These are phyloP conservation scores for Globisporangium mamillatum DNA, from an alignment of 352 stramenopile species.

Conservation along the genomic window DNA sequence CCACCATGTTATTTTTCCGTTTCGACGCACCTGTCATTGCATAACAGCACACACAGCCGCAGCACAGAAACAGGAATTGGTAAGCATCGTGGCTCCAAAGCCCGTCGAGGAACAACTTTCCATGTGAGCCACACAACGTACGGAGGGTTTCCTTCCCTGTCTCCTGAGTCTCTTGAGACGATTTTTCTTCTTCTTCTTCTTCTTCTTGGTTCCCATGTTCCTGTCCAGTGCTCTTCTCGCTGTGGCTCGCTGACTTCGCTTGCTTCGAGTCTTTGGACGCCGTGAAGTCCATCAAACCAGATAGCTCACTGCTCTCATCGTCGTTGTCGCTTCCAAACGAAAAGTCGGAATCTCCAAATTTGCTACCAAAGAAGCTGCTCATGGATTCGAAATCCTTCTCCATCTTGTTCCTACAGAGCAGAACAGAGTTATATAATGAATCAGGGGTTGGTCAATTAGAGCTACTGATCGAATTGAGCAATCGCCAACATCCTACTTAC, in stretches of 20 bases:
- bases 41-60: not conserved
- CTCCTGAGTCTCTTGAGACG: not conserved
- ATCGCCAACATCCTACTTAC: conserved; percentile 5
- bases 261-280: not conserved
- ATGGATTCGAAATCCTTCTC: conserved; percentile 51
- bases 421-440: not conserved
- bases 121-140: not conserved
- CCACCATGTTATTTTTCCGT: not conserved
- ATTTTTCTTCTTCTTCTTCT: not conserved
- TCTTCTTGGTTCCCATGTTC: not conserved
- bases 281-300: not conserved
- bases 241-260: not conserved
- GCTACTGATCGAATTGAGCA: not conserved
- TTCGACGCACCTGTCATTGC: conserved; percentile 7
- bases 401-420: conserved; percentile 22
- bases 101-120: too few relatives aligned
- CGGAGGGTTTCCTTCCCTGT: not conserved
- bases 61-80: not conserved
- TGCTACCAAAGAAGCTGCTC: conserved; percentile 38
- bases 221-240: not conserved
- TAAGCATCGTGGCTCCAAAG: not conserved
- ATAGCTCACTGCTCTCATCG: conserved; percentile 7
- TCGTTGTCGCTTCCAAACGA: conserved; percentile 12
- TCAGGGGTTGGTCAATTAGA: not conserved
- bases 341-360: conserved; percentile 22